Evolutionary conservation across 2,329 filamentous ascomycete species (phyloP).

Genomic region (Claviceps monticola): DNA sequence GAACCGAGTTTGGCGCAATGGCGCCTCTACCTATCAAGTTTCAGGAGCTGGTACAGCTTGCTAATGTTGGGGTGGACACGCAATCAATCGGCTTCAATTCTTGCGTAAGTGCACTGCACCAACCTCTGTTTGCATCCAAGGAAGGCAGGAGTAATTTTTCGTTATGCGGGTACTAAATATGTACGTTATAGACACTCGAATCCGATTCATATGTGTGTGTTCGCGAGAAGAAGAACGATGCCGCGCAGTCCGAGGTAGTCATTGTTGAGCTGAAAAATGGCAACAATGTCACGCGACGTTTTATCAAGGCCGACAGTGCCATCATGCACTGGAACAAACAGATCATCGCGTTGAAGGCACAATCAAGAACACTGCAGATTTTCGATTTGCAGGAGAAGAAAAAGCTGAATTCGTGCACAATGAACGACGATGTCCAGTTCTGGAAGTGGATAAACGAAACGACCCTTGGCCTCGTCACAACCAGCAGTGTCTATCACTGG

Average conservation of each 20-base stretch:
- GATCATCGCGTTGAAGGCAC: constrained; percentile 92
- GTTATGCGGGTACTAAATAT: background rate
- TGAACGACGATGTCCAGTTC: constrained; percentile 95
- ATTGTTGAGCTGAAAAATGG: constrained; percentile 96
- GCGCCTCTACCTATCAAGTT: constrained; percentile 82
- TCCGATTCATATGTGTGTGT: constrained; percentile 95
- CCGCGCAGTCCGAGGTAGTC: constrained; percentile 80
- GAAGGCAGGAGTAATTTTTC: background rate
- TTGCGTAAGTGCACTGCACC: constrained; percentile 40
- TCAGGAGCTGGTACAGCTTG: constrained; percentile 69
- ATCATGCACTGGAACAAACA: constrained; percentile 98
- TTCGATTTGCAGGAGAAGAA: constrained; percentile 88
- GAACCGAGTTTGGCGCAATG: constrained; percentile 27
- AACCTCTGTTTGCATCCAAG: background rate
- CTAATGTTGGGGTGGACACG: constrained; percentile 32
- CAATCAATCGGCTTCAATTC: constrained; percentile 61
- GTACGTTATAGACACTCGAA: constrained; percentile 65
- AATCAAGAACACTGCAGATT: constrained; percentile 89
- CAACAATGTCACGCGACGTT: constrained; percentile 86
- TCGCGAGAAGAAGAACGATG: constrained; percentile 80
- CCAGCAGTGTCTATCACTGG: constrained; percentile 90
- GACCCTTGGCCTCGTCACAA: constrained; percentile 79
- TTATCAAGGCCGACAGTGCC: constrained; percentile 98
- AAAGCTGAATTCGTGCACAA: constrained; percentile 92
- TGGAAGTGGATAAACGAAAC: constrained; percentile 98